Evolutionary conservation across 345 rosid genomes (phyloP), one percentile per base, ranked within the genome.

Genomic region (Sisymbrium altissimum): DNA sequence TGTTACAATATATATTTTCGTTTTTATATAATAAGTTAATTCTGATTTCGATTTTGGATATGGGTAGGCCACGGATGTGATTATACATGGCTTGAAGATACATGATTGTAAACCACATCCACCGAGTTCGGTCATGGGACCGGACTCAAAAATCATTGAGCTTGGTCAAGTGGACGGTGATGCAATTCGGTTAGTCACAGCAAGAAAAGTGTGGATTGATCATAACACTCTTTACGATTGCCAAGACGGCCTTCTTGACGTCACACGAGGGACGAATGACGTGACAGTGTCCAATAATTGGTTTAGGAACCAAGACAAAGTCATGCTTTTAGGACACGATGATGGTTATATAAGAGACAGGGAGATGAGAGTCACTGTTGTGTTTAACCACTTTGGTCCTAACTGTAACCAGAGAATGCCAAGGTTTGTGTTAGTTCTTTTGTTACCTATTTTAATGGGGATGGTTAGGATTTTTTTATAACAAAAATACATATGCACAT

Each of bases 231-330:
- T 59, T 5, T 59, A 59, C 39, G 46, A 38, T 21, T 59, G 64
- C 14, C 29, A 59, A 38, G 64, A 59, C 41, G 64, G 64, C 5
- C 30, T 59, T 11, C 23, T 59, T 5, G 64, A 59, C 30, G 64
- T 59, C 18, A 59, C 46, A 14, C 14, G 30, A 59, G 64, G 46
- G 64, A 19, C 30, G 14, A 59, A 30, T 12, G 64, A 59, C 46
- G 64, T 59, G 6, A 38, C 64, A 0, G 45, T 59, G 32, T 59
- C 64, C 9, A 59, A 59, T 29, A 59, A 38, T 19, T 38, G 64
- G 64, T 59, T 59, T 59, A 59, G 64, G 46, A 59, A 59, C 46
- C 64, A 59, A 21, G 64, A 59, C 64, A 59, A 59, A 14, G 64
- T 59, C 46, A 59, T 59, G 64, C 64, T 59, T 38, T 39, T 59